These are phyloP conservation scores for Durotheca rogersii DNA, from an alignment of 495 filamentous ascomycete species.

Conservation along the genomic window DNA sequence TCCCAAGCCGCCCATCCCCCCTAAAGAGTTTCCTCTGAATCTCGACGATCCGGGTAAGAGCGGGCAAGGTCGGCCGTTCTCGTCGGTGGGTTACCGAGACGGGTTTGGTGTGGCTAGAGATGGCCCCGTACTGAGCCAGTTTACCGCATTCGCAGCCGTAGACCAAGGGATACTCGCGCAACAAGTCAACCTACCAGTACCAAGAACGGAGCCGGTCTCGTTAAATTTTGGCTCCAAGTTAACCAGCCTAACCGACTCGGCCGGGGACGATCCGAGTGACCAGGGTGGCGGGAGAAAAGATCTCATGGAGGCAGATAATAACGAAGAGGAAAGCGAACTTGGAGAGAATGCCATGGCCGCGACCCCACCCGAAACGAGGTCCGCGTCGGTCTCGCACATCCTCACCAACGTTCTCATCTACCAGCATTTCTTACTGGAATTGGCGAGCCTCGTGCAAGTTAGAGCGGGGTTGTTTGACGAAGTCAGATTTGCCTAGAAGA, in stretches of 20 bases:
- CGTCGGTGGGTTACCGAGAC: conserved; percentile 35
- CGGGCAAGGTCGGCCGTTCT: conserved; percentile 38
- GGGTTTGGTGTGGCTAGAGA: conserved; percentile 27
- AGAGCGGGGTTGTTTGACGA: conserved; percentile 85
- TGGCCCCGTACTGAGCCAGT: conserved; percentile 43
- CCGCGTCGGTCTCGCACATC: conserved; percentile 78
- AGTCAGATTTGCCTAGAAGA: conserved; percentile 61
- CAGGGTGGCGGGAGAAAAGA: conserved; percentile 23
- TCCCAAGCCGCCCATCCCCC: conserved; percentile 36
- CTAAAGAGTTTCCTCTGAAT: conserved; percentile 33
- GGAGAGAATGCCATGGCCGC: conserved; percentile 27
- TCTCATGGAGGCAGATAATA: conserved; percentile 34
- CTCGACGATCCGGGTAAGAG: conserved; percentile 35
- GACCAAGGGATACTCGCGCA: conserved; percentile 55
- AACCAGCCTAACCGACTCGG: conserved; percentile 21
- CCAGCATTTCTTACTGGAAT: conserved; percentile 85
- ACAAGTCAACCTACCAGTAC: conserved; percentile 43
- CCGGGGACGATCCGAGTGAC: conserved; percentile 27
- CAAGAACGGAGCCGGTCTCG: conserved; percentile 40
- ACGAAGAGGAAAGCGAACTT: conserved; percentile 46
- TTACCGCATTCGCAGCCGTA: conserved; percentile 52
- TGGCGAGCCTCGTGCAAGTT: conserved; percentile 83
- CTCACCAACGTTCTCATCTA: conserved; percentile 76
- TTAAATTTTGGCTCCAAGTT: conserved; percentile 37
- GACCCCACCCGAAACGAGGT: conserved; percentile 39